Conservation (phyloP, 345 rosid species). For the Odontarrhena argentea region DNA sequence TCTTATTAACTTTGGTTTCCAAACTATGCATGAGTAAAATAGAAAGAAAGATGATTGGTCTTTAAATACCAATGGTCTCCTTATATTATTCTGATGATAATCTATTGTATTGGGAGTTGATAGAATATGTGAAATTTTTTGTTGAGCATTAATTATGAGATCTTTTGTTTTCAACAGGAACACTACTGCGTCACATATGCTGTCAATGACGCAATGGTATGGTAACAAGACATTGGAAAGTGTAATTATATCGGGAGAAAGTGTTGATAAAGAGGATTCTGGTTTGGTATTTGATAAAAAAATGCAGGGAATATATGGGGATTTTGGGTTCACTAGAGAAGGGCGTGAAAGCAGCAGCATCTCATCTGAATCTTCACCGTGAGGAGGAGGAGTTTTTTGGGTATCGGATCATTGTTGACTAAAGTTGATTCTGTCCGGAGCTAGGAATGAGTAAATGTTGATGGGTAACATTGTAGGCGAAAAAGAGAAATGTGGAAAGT, state of each 20-base stretch:
- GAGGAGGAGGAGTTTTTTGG: constrained; percentile 33
- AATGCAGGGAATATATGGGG: constrained; percentile 64
- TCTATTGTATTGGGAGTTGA: constrained; percentile 9
- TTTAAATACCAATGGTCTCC: constrained; percentile 9
- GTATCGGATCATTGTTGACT: not conserved
- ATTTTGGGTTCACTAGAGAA: constrained; percentile 58
- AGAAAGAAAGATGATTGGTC: constrained; percentile 13
- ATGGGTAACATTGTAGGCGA: not conserved
- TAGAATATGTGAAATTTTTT: constrained; percentile 10
- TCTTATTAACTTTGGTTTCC: constrained; percentile 8
- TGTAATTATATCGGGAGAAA: constrained; percentile 5
- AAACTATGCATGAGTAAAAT: not conserved
- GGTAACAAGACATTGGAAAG: constrained; percentile 39
- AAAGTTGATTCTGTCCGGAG: not conserved
- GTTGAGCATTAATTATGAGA: not conserved
- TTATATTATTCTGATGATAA: not conserved
- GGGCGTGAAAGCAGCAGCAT: constrained; percentile 20
- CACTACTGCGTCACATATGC: constrained; percentile 80
- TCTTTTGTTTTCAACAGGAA: constrained; percentile 34
- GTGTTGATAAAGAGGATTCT: constrained; percentile 8
- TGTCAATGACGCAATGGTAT: constrained; percentile 83
- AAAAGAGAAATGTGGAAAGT: not conserved
- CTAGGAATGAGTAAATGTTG: constrained; percentile 6
- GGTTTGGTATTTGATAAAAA: constrained; percentile 19
- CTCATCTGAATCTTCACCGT: constrained; percentile 27